A percentile compares a stretch with the other conserved stretches of the same genome.
phyloP scores from a whole-genome alignment of 2,329 filamentous ascomycete species.

The Macrophomina pseudophaseolina region DNA sequence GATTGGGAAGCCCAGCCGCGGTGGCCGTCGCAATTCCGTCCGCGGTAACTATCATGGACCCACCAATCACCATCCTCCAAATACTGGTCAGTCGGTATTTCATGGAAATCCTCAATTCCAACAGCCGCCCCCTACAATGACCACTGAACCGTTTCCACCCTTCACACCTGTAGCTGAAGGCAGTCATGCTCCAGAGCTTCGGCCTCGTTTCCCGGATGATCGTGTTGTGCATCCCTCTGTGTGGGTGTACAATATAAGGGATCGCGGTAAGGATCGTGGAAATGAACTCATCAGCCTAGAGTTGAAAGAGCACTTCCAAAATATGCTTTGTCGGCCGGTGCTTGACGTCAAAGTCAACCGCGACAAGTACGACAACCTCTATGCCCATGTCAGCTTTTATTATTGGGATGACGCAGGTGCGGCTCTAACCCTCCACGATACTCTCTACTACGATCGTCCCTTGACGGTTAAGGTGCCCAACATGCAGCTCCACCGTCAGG shows the following conservation, averaged over 20 bases:
- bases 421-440: not conserved
- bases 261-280: not conserved
- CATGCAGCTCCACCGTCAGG: too few species aligned
- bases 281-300: not conserved
- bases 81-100: not conserved
- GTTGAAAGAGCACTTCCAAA: not conserved
- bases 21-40: slow-evolving; percentile 12
- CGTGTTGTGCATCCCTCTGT: not conserved
- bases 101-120: not conserved
- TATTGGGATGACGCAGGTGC: not conserved
- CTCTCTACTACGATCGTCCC: not conserved
- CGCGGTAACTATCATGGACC: not conserved
- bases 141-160: slow-evolving; percentile 16
- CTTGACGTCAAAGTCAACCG: not conserved
- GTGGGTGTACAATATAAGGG: slow-evolving; percentile 10
- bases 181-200: not conserved
- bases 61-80: not conserved
- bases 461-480: slow-evolving; percentile 1
- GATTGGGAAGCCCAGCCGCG: not conserved
- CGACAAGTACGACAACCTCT: not conserved
- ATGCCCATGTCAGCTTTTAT: slow-evolving; percentile 7
- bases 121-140: not conserved
- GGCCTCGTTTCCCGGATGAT: not conserved
- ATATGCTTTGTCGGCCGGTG: not conserved
- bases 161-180: not conserved